phyloP scores from a whole-genome alignment of 306 rosid species.

The Datisca glomerata region DNA sequence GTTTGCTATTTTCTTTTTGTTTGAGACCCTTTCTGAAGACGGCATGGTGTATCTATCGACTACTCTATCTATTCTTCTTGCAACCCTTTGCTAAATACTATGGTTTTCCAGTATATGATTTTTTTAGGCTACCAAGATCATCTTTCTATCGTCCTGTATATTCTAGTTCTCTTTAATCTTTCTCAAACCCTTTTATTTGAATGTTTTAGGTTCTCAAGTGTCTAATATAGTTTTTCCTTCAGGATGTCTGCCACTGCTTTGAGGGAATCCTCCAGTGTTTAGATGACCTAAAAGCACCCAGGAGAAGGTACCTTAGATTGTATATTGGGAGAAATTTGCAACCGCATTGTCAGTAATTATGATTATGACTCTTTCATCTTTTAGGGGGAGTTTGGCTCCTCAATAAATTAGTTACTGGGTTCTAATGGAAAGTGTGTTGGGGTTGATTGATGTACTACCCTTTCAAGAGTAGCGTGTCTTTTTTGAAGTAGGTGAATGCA shows the following conservation, averaged over 20 bases:
- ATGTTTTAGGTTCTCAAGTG: constrained; percentile 44
- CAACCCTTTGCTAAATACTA: not conserved
- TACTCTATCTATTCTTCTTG: not conserved
- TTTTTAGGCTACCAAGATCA: constrained; percentile 6
- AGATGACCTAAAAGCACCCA: constrained; percentile 79
- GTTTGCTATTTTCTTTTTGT: constrained; percentile 5
- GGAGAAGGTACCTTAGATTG: constrained; percentile 99
- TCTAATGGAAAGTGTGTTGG: too few species aligned
- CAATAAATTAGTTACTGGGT: not conserved
- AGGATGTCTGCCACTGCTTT: constrained; percentile 75
- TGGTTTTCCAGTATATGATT: too few species aligned
- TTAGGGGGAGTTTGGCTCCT: not conserved
- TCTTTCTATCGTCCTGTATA: constrained; percentile 4
- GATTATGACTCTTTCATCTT: constrained; percentile 14
- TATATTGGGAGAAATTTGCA: constrained; percentile 68
- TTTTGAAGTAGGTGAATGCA: too few species aligned
- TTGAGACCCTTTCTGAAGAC: constrained; percentile 11
- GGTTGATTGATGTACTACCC: too few species aligned
- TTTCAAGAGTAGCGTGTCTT: too few species aligned
- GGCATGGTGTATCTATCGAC: constrained; percentile 4
- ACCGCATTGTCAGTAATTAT: constrained; percentile 24
- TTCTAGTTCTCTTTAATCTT: constrained; percentile 9
- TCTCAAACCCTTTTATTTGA: constrained; percentile 21
- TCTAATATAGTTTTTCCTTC: constrained; percentile 88
- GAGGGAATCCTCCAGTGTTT: constrained; percentile 88